A percentile compares a stretch with the other conserved stretches of the same genome.
Evolutionary conservation across 106 monocot species (phyloP).

Genomic region (Acorus gramineus): DNA sequence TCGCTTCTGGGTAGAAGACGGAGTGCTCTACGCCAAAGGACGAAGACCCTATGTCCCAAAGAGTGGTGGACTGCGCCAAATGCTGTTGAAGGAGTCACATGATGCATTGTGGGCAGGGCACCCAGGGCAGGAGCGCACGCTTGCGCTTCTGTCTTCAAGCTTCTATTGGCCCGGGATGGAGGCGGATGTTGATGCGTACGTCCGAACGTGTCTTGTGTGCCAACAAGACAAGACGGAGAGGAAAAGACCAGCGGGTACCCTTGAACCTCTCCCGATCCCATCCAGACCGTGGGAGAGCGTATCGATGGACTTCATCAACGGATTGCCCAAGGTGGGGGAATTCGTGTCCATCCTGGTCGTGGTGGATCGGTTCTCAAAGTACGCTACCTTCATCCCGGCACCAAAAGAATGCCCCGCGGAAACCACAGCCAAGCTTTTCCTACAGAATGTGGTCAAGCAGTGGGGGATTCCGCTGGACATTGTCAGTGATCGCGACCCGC

Average conservation of each 20-base stretch:
- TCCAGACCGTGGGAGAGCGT: neutral
- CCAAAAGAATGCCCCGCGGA: neutral
- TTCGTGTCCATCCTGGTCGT: neutral
- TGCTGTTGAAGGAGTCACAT: neutral
- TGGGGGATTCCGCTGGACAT: neutral
- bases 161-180: neutral
- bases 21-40: neutral
- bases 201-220: neutral
- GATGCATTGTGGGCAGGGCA: neutral
- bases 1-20: neutral
- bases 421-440: neutral
- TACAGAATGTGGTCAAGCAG: slow-evolving; percentile 1
- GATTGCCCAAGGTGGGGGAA: neutral
- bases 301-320: slow-evolving; percentile 5
- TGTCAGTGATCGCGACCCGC: neutral
- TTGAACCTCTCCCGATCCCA: slow-evolving; percentile 3
- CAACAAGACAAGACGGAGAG: slow-evolving; percentile 5
- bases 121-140: neutral
- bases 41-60: neutral
- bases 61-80: too few species aligned
- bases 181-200: neutral
- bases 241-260: neutral
- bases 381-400: neutral
- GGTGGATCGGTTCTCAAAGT: slow-evolving; percentile 12
- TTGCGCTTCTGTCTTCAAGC: neutral